Percentiles rank a stretch among this genome's conserved stretches.
These are phyloP conservation scores for Leonotis leonurus DNA, from an alignment of 257 asterid species.

Conservation along the genomic window DNA sequence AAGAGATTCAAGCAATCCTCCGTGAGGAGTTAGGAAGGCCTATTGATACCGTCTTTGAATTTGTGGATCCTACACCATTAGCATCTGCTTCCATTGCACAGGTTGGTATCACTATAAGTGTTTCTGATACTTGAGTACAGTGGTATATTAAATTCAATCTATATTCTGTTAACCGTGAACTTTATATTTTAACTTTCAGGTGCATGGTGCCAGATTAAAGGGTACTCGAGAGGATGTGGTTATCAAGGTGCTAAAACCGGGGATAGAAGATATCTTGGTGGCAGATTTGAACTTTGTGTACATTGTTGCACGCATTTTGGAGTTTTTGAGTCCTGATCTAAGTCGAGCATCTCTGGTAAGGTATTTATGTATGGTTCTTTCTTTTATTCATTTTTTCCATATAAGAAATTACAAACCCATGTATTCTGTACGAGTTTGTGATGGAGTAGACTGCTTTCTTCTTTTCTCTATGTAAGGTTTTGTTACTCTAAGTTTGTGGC, in stretches of 20 bases:
- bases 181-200: slow-evolving; percentile 44
- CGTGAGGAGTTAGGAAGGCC: slow-evolving; percentile 76
- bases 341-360: slow-evolving; percentile 95
- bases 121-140: not conserved
- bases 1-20: slow-evolving; percentile 66
- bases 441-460: not conserved
- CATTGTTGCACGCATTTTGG: slow-evolving; percentile 84
- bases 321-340: slow-evolving; percentile 90
- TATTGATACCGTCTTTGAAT: slow-evolving; percentile 71
- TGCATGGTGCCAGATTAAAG: slow-evolving; percentile 88
- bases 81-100: slow-evolving; percentile 99
- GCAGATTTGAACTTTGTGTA: slow-evolving; percentile 93
- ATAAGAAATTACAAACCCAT: not conserved
- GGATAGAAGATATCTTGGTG: slow-evolving; percentile 77
- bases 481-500: not conserved
- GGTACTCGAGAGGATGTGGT: slow-evolving; percentile 84
- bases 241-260: slow-evolving; percentile 94
- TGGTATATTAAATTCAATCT: not conserved
- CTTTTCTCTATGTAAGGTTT: not conserved
- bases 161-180: not conserved
- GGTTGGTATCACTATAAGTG: slow-evolving; percentile 33
- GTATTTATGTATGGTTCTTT: slow-evolving; percentile 9
- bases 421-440: not conserved
- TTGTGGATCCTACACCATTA: slow-evolving; percentile 82
- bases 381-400: not conserved